Conservation (phyloP, 192 early-diverging fungal genomes). For the Ambispora gerdemannii region DNA sequence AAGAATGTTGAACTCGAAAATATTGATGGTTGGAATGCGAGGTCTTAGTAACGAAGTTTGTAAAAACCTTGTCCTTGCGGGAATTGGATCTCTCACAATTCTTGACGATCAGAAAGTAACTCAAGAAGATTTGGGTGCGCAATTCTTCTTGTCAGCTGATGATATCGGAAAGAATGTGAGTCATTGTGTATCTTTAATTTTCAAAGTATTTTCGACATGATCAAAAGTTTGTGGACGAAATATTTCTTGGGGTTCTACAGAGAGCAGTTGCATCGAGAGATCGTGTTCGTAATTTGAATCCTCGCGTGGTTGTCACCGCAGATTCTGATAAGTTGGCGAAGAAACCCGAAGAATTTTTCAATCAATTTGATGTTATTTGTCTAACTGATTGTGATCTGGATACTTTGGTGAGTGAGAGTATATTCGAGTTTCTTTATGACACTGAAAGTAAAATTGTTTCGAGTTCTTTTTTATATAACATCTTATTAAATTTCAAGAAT, state of each 20-base stretch:
- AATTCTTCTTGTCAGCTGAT: conserved; percentile 62
- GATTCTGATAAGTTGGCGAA: conserved; percentile 42
- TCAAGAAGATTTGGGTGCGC: conserved; percentile 66
- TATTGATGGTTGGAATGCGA: conserved; percentile 70
- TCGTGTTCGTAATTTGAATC: conserved; percentile 72
- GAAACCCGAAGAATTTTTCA: conserved; percentile 52
- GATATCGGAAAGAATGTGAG: conserved; percentile 75
- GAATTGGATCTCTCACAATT: conserved; percentile 73
- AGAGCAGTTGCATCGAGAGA: conserved; percentile 61
- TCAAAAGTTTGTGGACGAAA: no score
- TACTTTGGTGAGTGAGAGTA: conserved; percentile 48
- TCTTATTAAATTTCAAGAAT: not conserved
- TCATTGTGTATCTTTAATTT: conserved; percentile 13
- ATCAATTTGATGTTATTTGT: conserved; percentile 69
- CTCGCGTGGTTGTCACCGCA: conserved; percentile 68
- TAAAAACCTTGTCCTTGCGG: conserved; percentile 92
- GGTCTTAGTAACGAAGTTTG: conserved; percentile 79
- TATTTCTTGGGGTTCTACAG: conserved; percentile 44
- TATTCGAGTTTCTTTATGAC: no score
- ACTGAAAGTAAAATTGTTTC: no score
- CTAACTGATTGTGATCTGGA: conserved; percentile 45
- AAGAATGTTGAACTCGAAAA: conserved; percentile 76
- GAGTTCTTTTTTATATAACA: no score
- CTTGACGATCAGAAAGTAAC: conserved; percentile 58
- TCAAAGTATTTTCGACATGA: no score